These are phyloP conservation scores for Populus hybrid DNA, from an alignment of 441 rosid species.

Conservation along the genomic window DNA sequence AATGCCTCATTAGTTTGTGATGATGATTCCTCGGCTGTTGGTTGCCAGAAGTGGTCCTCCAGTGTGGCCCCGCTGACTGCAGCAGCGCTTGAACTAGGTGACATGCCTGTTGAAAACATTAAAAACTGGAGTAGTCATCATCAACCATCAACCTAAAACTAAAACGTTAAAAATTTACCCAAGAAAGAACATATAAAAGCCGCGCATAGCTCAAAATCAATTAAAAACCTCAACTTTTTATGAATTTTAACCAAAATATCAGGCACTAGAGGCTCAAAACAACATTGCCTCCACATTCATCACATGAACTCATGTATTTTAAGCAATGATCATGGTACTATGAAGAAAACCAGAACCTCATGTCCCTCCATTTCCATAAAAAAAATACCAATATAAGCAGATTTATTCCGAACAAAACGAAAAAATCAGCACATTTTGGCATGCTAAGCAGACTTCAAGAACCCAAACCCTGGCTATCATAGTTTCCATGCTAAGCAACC, in stretches of 20 bases:
- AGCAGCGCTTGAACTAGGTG: slow-evolving; percentile 56
- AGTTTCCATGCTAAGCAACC: background rate
- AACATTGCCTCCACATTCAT: background rate
- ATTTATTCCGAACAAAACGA: background rate
- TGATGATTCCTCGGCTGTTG: slow-evolving; percentile 28
- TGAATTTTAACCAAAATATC: background rate
- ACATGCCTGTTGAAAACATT: slow-evolving; percentile 25
- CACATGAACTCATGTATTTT: background rate
- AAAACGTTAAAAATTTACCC: background rate
- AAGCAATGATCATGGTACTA: background rate
- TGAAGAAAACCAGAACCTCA: background rate
- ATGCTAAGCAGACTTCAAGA: background rate
- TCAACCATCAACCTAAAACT: background rate
- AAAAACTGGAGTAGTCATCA: background rate
- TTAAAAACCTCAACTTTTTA: background rate
- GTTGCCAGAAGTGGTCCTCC: slow-evolving; percentile 40
- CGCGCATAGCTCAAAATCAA: background rate
- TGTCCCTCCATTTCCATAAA: background rate
- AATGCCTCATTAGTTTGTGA: slow-evolving; percentile 45
- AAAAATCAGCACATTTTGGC: background rate
- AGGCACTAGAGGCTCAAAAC: background rate
- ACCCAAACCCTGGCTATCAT: background rate
- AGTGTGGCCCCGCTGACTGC: slow-evolving; percentile 20
- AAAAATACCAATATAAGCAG: background rate
- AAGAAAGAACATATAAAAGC: background rate